phyloP scores from a whole-genome alignment of 2,329 filamentous ascomycete genomes.

The Trichoderma pleuroti region DNA sequence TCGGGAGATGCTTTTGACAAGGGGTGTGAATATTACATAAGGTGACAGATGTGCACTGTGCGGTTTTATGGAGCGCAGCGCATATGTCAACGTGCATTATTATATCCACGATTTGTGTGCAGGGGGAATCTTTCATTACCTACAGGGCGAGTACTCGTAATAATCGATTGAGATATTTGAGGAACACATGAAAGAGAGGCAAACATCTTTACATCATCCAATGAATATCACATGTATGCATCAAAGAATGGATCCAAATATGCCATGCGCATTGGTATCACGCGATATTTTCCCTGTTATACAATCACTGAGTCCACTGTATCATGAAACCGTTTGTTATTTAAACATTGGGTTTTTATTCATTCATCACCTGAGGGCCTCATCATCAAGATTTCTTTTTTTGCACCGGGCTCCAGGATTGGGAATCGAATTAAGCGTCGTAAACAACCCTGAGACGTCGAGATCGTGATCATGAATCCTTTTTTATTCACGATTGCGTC shows the following conservation, averaged over 20 bases:
- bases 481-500: slow-evolving; percentile 44
- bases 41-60: slow-evolving; percentile 2
- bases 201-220: neutral
- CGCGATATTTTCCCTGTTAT: neutral
- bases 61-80: neutral
- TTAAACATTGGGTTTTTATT: slow-evolving; percentile 10
- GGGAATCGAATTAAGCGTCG: slow-evolving; percentile 20
- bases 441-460: slow-evolving; percentile 17
- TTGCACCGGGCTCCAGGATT: slow-evolving; percentile 14
- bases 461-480: slow-evolving; percentile 40
- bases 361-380: slow-evolving; percentile 14
- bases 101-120: neutral
- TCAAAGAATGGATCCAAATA: neutral
- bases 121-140: neutral
- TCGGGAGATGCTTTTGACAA: slow-evolving; percentile 16
- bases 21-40: slow-evolving; percentile 18
- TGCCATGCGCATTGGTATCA: neutral
- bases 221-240: neutral
- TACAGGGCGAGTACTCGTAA: neutral
- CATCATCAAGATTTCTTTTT: slow-evolving; percentile 6
- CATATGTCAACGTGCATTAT: slow-evolving; percentile 13
- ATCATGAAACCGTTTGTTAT: neutral
- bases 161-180: neutral
- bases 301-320: neutral
- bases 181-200: neutral